These are phyloP conservation scores for Terana coerulea DNA, from an alignment of 768 basidiomycete genomes.

Conservation along the genomic window DNA sequence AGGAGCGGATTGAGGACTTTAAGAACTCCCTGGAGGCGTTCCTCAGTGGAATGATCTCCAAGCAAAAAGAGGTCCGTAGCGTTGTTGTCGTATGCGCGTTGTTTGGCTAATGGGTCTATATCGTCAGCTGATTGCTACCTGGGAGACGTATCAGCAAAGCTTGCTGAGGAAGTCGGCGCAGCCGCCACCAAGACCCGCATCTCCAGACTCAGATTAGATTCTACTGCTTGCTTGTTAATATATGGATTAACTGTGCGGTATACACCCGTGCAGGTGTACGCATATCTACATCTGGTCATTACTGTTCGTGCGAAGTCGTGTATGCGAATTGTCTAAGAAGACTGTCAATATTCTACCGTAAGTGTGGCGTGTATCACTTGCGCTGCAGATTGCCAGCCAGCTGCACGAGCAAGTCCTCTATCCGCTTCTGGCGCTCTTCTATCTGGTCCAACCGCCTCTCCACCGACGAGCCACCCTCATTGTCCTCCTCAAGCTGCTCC, in stretches of 20 bases:
- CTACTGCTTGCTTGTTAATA: no score
- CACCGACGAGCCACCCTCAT: constrained; percentile 29
- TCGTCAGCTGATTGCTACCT: constrained; percentile 74
- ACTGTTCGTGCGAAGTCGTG: no score
- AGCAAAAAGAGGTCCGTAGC: constrained; percentile 53
- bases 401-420: constrained; percentile 42
- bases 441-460: constrained; percentile 35
- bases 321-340: no score
- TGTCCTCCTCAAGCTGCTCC: constrained; percentile 26
- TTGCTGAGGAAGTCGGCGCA: constrained; percentile 47
- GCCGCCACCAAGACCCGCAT: not conserved
- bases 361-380: no score
- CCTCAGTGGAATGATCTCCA: constrained; percentile 79
- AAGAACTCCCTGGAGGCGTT: constrained; percentile 79
- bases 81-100: not conserved
- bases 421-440: constrained; percentile 43
- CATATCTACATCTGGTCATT: no score
- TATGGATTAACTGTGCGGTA: no score
- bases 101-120: constrained; percentile 1
- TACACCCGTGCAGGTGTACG: no score
- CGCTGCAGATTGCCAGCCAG: constrained; percentile 16
- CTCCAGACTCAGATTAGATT: not conserved
- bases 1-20: constrained; percentile 92
- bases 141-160: constrained; percentile 80
- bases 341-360: no score